Base-by-base conservation (phyloP, 2,329 filamentous ascomycete genomes). In the Rutstroemia sp. region DNA sequence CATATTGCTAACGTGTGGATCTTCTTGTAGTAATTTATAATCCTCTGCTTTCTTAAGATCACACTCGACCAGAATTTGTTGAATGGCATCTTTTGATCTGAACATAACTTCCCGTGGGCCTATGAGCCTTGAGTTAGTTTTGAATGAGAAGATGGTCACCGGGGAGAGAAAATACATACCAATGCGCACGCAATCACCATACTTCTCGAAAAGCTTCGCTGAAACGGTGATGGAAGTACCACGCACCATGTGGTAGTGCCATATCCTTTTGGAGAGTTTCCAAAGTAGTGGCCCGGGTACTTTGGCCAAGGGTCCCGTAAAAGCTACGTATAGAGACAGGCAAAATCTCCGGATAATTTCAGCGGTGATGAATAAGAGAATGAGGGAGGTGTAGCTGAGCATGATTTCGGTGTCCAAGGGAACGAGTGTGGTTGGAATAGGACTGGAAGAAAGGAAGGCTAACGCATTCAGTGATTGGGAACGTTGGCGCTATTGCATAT, bases 181-280 rank as follows among this genome's bases (percentile, higher is more conserved):
- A 49, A 62, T 50, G 45, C 60, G 49, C 16, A 63, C 58, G 2
- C 61, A 55, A 40, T 59, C 53, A 21, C 61, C 61, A 48, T 63
- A 63, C 39, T 60, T 63, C 16, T 57, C 39, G 30, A 61, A 55
- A 7, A 60, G 30, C 6, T 10, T 45, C 4, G 53, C 55, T 0
- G 48, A 36, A 17, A 44, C 25, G 38, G 56, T 59, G 51, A 60
- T 58, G n/a, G 48, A n/a, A 5, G 57, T 54, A 2, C 58, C 61
- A 23, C 54, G 60, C n/a, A 63, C 38, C 14, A 49, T 50, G 10
- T 59, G 46, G 14, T 59, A 54, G 5, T 56, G 48, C 61, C 60
- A 63, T 30, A 58, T 57, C 7, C 52, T 42, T 6, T 46, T 8
- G 16, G 58, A 56, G 16, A 63, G 16, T 44, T 60, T 61, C 16